Conservation (phyloP, 345 rosid genomes). For the Eucalyptus microcorys region DNA sequence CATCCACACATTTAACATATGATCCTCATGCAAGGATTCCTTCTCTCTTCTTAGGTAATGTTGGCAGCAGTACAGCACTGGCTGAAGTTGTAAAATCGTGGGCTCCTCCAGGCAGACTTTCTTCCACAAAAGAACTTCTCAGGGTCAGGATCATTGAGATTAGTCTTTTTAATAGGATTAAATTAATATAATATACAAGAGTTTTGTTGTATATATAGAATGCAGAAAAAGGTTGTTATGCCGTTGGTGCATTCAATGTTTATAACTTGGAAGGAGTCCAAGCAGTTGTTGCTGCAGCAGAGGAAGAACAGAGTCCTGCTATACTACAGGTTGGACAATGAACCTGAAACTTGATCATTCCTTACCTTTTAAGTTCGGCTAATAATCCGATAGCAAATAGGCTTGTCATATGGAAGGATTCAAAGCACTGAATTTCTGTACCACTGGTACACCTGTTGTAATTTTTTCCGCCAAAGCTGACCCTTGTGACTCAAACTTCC, state of each 20-base stretch:
- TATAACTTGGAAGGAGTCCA: slow-evolving; percentile 91
- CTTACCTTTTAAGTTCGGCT: background rate
- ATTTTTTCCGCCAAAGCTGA: background rate
- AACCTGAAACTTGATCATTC: background rate
- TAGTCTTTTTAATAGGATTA: background rate
- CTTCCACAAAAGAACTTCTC: slow-evolving; percentile 67
- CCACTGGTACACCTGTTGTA: background rate
- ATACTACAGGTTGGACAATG: slow-evolving; percentile 63
- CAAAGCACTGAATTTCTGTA: background rate
- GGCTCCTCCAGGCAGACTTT: slow-evolving; percentile 50
- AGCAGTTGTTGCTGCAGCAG: slow-evolving; percentile 97
- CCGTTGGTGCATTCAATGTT: slow-evolving; percentile 94
- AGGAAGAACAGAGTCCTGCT: slow-evolving; percentile 89
- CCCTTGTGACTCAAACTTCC: background rate
- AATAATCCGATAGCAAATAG: background rate
- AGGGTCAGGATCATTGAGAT: slow-evolving; percentile 26
- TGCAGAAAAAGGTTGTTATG: slow-evolving; percentile 85
- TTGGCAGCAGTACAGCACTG: slow-evolving; percentile 68
- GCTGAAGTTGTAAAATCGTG: slow-evolving; percentile 86
- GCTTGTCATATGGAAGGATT: background rate
- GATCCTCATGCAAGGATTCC: background rate
- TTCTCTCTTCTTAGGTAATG: slow-evolving; percentile 50
- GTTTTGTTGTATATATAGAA: slow-evolving; percentile 17
- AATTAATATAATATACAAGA: background rate
- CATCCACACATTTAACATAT: background rate